Base-by-base conservation (phyloP, 306 rosid species). In the Gleditsia sinensis region DNA sequence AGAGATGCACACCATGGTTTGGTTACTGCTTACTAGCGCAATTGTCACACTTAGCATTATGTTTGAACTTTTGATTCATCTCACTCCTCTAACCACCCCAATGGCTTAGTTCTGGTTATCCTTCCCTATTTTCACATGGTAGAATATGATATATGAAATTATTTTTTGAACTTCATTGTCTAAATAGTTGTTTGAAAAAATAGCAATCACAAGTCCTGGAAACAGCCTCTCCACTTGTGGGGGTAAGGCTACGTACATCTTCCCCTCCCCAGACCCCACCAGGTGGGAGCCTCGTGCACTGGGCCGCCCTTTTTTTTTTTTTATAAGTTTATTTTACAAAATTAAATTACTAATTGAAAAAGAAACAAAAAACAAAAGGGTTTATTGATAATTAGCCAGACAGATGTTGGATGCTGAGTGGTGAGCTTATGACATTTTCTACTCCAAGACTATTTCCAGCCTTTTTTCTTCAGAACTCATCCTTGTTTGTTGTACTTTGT, bases 111-210 rank as follows among this genome's bases (percentile, higher is more conserved):
- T 37, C 69, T 23, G 61, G 28, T 33, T 69, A 61, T 16, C 13
- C 27, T n/a, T 69, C 60, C 48, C 42, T 81, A 20, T 21, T 75
- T 69, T 53, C 62, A 63, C 17, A 46, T 25, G 51, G 72, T 30
- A 4, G 53, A 16, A 12, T 71, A 23, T 67, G 69, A 21, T 65
- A 34, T 56, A 65, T 66, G 28, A 78, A 65, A 71, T 12, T 32
- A 11, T 16, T 56, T 34, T 73, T 43, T 57, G 25, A 79, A 34
- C 75, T 64, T 49, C 5, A 30, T 23, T 23, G 34, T 23, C 33
- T 12, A 23, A 23, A 21, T 23, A 12, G 32, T 54, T 23, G 33
- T 7, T 12, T 17, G 9, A 21, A 16, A 21, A 7, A 21, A 53
- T 51, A 21, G 14, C 30, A 51, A 13, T 21, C 27, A 20, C n/a